Conservation (phyloP, 441 rosid genomes). For the Hura crepitans region DNA sequence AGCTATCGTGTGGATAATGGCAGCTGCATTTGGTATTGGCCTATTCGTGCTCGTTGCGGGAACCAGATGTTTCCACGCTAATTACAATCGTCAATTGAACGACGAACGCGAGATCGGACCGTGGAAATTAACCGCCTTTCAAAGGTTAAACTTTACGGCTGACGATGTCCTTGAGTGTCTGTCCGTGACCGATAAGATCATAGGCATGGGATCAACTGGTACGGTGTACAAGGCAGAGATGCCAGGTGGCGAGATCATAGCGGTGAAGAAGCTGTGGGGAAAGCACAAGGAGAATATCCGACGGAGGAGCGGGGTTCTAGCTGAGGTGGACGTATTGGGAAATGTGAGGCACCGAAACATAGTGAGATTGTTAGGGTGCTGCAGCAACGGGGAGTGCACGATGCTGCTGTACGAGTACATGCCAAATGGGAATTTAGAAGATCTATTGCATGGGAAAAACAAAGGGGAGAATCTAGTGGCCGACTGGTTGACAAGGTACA, state of each 20-base stretch:
- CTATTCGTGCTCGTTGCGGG: conserved; percentile 71
- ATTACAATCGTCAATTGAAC: conserved; percentile 35
- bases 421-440: conserved; percentile 89
- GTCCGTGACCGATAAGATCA: conserved; percentile 55
- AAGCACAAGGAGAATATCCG: conserved; percentile 62
- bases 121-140: conserved; percentile 91
- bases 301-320: conserved; percentile 67
- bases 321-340: conserved; percentile 89
- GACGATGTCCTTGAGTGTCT: conserved; percentile 78
- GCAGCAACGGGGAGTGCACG: conserved; percentile 82
- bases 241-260: conserved; percentile 89
- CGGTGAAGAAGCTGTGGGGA: conserved; percentile 90
- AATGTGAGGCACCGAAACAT: conserved; percentile 85
- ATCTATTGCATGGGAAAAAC: conserved; percentile 63
- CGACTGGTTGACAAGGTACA: conserved; percentile 76
- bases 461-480: conserved; percentile 62
- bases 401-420: conserved; percentile 92
- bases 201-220: conserved; percentile 92
- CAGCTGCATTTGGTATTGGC: conserved; percentile 73
- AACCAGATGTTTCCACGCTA: conserved; percentile 59
- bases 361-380: conserved; percentile 79
- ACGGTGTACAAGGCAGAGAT: conserved; percentile 86
- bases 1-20: conserved; percentile 81
- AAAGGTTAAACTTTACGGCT: conserved; percentile 73
- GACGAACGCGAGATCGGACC: conserved; percentile 59